These are phyloP conservation scores for Mycena venus DNA, from an alignment of 768 basidiomycete genomes.

Conservation along the genomic window DNA sequence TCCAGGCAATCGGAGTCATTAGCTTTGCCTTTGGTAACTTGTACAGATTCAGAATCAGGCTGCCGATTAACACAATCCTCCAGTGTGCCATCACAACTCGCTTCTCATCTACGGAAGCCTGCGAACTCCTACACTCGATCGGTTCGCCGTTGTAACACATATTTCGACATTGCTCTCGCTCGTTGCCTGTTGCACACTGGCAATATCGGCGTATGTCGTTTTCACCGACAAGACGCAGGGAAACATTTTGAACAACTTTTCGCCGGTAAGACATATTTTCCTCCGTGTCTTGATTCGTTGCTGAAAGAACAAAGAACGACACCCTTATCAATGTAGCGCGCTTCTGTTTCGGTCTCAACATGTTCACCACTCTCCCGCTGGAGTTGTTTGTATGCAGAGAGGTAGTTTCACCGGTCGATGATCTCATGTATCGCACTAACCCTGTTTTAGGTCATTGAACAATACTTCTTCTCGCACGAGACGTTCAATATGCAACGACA, in stretches of 20 bases:
- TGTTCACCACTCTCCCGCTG: constrained; percentile 97
- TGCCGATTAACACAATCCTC: not conserved
- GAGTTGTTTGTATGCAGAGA: constrained; percentile 98
- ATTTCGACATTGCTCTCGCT: constrained; percentile 89
- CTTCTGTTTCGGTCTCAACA: constrained; percentile 94
- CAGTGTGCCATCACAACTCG: constrained; percentile 97
- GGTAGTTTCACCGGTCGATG: constrained; percentile 53
- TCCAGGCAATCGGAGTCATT: constrained; percentile 98
- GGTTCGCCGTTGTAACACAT: constrained; percentile 94
- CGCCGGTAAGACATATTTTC: constrained; percentile 63
- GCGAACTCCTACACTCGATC: constrained; percentile 92
- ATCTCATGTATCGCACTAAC: not conserved
- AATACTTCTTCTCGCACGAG: constrained; percentile 94
- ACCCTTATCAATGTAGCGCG: constrained; percentile 95
- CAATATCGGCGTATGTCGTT: constrained; percentile 86
- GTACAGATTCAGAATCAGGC: not conserved
- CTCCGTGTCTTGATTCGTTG: not conserved
- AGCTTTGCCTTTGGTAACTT: constrained; percentile 84
- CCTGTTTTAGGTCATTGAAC: constrained; percentile 83
- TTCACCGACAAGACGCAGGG: constrained; percentile 94
- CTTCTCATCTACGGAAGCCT: constrained; percentile 96
- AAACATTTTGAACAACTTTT: constrained; percentile 98
- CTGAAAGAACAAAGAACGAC: constrained; percentile 65
- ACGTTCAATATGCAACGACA: constrained; percentile 87
- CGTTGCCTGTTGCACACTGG: constrained; percentile 86